These are phyloP conservation scores for Pseudocercospora fijiensis DNA, from an alignment of 2,329 filamentous ascomycete species.

Conservation along the genomic window DNA sequence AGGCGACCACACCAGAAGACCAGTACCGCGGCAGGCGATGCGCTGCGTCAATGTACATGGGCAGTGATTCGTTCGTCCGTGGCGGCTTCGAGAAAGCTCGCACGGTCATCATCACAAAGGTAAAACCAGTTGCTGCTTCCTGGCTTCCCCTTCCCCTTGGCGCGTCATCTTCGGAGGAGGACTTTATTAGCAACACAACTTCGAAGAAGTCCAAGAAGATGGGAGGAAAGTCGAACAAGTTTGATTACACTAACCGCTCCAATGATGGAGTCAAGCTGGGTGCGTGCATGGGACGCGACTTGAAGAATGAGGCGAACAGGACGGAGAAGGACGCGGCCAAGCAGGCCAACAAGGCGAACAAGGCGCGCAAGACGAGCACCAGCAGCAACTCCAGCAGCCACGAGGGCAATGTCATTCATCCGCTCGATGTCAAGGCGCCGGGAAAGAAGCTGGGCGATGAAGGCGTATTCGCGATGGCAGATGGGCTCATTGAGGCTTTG, in stretches of 20 bases:
- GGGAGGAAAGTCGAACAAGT: slow-evolving; percentile 40
- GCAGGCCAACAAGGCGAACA: slow-evolving; percentile 27
- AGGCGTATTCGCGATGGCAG: slow-evolving; percentile 46
- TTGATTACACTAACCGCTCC: slow-evolving; percentile 46
- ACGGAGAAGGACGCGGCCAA: slow-evolving; percentile 34
- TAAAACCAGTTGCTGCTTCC: not conserved
- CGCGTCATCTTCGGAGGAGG: not conserved
- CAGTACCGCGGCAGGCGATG: not conserved
- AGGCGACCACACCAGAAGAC: not conserved
- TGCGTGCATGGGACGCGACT: slow-evolving; percentile 46
- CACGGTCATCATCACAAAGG: not conserved
- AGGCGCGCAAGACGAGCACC: slow-evolving; percentile 34
- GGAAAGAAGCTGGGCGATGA: slow-evolving; percentile 49
- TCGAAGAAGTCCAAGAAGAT: slow-evolving; percentile 12
- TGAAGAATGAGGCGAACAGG: slow-evolving; percentile 41
- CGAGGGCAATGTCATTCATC: slow-evolving; percentile 22
- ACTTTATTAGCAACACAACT: not conserved
- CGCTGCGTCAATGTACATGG: not conserved
- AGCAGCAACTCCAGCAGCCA: slow-evolving; percentile 23
- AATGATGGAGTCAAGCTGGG: slow-evolving; percentile 49
- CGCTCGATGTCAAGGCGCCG: slow-evolving; percentile 48
- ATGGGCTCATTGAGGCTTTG: slow-evolving; percentile 45
- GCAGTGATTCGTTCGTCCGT: slow-evolving; percentile 1
- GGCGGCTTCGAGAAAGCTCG: slow-evolving; percentile 19
- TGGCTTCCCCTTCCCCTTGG: not conserved